Base-by-base conservation (phyloP, 1,284 basidiomycete genomes). In the Cutaneotrichosporon sp. region DNA sequence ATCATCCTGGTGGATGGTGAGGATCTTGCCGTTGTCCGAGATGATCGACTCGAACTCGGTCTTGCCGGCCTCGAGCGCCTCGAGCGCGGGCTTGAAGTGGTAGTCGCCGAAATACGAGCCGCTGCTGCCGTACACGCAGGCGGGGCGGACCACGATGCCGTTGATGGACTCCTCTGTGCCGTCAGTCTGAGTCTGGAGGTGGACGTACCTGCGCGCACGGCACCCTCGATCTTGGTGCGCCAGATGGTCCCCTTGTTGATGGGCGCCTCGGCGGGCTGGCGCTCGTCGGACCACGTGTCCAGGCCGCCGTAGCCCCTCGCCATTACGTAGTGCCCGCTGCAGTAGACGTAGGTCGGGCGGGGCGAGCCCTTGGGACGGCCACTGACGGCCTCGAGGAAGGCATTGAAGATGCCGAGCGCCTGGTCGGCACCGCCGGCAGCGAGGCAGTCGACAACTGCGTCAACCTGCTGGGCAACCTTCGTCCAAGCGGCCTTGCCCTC, bases 1-100 rank as follows among this genome's bases (percentile, higher is more conserved):
- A 69, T 85, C 85, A 66, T 85, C 84, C 18, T 69, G 66, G 69
- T 86, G 85, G 29, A 85, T 75, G 0, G 81, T 65, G 9, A 81
- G 66, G 24, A 78, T 77, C 25, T 83, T 72, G 0, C 62, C 62
- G 16, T 78, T 81, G 2, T 82, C 82, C 0, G 80, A 75, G 9
- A 69, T 70, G 2, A 82, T 83, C 2, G 62, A 47, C 31, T 65
- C 63, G 43, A 71, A 68, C 31, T 72, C 77, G 79, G 81, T 83
- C 3, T 67, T 66, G 2, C 83, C 79, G 56, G 77, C 73, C 34
- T 68, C 60, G 2, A 80, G 80, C 3, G 73, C 70, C 49, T 76
- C 71, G 14, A 63, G 51, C 3, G 73, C 73, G 1, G 72, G 58
- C 27, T 65, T 60, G 60, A 74, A 73, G 68, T 85, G 84, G 11